Percentiles rank a stretch among this genome's conserved stretches.
Conservation (phyloP, 345 rosid species). For the Acer yangbiense region DNA sequence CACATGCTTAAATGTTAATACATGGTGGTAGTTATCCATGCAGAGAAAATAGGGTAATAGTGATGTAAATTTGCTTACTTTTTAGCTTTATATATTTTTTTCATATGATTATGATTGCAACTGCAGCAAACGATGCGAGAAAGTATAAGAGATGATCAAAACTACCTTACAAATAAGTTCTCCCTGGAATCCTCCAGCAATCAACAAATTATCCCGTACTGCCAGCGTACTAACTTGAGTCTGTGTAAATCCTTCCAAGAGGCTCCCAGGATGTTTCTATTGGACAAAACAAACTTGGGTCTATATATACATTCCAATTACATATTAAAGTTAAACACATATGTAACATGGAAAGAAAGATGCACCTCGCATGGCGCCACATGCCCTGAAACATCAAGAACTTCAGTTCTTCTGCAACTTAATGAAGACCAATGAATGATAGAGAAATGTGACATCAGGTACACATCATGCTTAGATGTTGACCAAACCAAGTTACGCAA, state of each 20-base stretch:
- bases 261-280: conserved; percentile 61
- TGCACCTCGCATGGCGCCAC: conserved; percentile 55
- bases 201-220: conserved; percentile 51
- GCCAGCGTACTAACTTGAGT: conserved; percentile 65
- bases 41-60: not conserved
- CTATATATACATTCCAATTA: not conserved
- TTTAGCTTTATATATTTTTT: not conserved
- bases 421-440: conserved; percentile 60
- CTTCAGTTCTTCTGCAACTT: conserved; percentile 50
- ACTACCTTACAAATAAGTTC: conserved; percentile 61
- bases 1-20: not conserved
- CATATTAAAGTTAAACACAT: not conserved
- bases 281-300: conserved; percentile 12
- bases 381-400: conserved; percentile 59
- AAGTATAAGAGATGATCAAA: not conserved
- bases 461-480: conserved; percentile 61
- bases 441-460: conserved; percentile 60
- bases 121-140: not conserved
- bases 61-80: not conserved
- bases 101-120: not conserved
- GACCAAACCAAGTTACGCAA: conserved; percentile 66
- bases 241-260: conserved; percentile 58
- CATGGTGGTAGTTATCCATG: not conserved
- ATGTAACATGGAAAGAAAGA: not conserved
- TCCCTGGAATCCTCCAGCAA: conserved; percentile 70